These are phyloP conservation scores for Plectosphaerella cucumerina DNA, from an alignment of 2,329 filamentous ascomycete genomes.

Conservation along the genomic window DNA sequence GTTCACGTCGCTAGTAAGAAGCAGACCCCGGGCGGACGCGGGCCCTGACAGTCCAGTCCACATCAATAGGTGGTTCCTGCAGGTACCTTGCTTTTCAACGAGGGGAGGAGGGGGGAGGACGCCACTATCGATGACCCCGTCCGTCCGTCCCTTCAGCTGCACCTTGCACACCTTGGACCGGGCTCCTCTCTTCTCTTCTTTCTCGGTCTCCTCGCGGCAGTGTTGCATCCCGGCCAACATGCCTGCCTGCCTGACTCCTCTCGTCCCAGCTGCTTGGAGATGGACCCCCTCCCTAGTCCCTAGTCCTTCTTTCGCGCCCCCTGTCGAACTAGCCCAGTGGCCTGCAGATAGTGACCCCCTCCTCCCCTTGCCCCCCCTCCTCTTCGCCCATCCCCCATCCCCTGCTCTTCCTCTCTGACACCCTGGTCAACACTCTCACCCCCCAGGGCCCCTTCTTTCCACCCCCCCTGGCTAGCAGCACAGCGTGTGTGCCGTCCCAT, in stretches of 20 bases:
- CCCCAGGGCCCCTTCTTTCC: too few relatives aligned
- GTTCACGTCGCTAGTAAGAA: neutral
- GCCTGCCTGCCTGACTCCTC: neutral
- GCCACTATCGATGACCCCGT: neutral
- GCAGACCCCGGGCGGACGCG: too few relatives aligned
- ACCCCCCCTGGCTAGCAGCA: neutral
- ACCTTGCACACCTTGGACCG: neutral
- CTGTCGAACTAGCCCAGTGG: constrained; percentile 2
- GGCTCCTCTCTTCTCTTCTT: neutral
- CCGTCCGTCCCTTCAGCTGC: neutral
- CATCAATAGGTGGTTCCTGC: constrained; percentile 11
- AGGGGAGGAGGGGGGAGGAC: neutral
- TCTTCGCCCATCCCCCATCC: too few relatives aligned
- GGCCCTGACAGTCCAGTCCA: neutral
- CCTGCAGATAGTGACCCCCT: neutral
- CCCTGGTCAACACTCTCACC: too few relatives aligned
- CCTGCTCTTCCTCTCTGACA: too few relatives aligned
- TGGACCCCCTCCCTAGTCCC: constrained; percentile 2
- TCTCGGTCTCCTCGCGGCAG: constrained; percentile 3
- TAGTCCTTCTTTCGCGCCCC: neutral
- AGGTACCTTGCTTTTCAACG: constrained; percentile 13
- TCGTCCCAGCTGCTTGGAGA: neutral
- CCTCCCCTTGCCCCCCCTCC: too few relatives aligned
- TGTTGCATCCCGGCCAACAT: constrained; percentile 6
- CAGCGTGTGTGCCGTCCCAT: neutral